Base-by-base conservation (phyloP, 192 early-diverging fungal species). In the Backusella tuberculispora region DNA sequence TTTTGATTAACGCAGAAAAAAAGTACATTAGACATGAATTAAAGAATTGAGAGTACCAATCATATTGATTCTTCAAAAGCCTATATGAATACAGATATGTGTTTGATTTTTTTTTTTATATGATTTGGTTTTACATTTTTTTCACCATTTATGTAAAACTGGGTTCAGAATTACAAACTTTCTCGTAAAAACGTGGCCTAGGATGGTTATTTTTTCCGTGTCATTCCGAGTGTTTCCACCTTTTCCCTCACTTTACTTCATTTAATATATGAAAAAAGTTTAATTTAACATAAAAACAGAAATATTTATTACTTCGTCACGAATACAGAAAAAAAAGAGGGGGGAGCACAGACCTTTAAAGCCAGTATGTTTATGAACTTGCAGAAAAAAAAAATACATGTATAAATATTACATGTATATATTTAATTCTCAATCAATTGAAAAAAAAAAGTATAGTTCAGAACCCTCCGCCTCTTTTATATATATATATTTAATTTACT, bases 191-290 rank as follows among this genome's bases (percentile, higher is more conserved):
- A n/a, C n/a, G n/a, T 24, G 50, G 21, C 21, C 19, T 56, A 56
- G 24, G 9, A 21, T 56, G 50, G 50, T 56, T 10, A 3, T 56
- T 9, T 13, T 21, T 56, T 21, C 50, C 50, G 50, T 21, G 50
- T 3, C 10, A 56, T 56, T 56, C 50, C 50, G 19, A 21, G 50
- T 10, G 50, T 56, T 56, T 56, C 50, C 50, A 56, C 19, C 50
- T 24, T 56, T 56, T 56, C 50, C 50, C 19, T 56, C 15, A 4
- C 17, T 24, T 56, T 56, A 1, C 4, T 56, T 56, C 8, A 56
- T 56, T 56, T 53, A 21, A 24, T n/a, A 56, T 56, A 56, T 24
- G 50, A 24, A 56, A 56, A 56, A 56, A 21, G 19, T 56, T 56
- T 21, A 50, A 24, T 56, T 56, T 56, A 15, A 56, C 50, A 56